phyloP scores from a whole-genome alignment of 768 basidiomycete species.

The Tephrocybe sp. region DNA sequence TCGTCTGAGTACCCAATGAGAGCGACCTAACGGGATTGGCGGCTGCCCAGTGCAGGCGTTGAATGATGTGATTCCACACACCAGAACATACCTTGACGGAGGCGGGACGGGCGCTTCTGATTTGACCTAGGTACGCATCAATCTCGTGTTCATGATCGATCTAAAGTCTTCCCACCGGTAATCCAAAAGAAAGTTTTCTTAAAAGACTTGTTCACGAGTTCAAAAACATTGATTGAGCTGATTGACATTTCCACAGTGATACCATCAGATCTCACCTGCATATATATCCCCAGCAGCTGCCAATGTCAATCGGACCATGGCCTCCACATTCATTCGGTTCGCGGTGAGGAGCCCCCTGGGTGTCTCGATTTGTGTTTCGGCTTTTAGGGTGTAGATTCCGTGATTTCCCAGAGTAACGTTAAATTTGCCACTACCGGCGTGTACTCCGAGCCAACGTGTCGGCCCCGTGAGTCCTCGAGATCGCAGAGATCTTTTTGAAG shows the following conservation, averaged over 20 bases:
- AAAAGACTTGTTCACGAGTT: conserved; percentile 3
- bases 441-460: background rate
- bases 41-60: too few species aligned
- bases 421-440: background rate
- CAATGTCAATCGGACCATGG: conserved; percentile 6
- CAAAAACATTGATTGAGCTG: conserved; percentile 13
- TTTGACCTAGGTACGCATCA: too few species aligned
- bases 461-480: background rate
- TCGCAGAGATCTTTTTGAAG: too few species aligned
- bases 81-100: too few species aligned
- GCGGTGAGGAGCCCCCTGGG: background rate
- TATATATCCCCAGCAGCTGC: conserved; percentile 6
- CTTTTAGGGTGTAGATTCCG: conserved; percentile 7
- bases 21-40: too few species aligned
- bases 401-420: background rate
- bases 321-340: background rate
- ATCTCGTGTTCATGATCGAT: background rate
- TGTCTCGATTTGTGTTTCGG: conserved; percentile 5
- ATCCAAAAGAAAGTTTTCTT: conserved; percentile 5
- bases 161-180: conserved; percentile 9
- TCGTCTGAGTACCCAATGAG: too few species aligned
- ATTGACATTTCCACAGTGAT: conserved; percentile 8
- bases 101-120: too few species aligned
- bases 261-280: conserved; percentile 11
- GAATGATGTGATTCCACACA: too few species aligned